Percentiles rank a stretch among this genome's conserved stretches.
phyloP scores from a whole-genome alignment of 257 asterid species.

The Thymus quinquecostatus region DNA sequence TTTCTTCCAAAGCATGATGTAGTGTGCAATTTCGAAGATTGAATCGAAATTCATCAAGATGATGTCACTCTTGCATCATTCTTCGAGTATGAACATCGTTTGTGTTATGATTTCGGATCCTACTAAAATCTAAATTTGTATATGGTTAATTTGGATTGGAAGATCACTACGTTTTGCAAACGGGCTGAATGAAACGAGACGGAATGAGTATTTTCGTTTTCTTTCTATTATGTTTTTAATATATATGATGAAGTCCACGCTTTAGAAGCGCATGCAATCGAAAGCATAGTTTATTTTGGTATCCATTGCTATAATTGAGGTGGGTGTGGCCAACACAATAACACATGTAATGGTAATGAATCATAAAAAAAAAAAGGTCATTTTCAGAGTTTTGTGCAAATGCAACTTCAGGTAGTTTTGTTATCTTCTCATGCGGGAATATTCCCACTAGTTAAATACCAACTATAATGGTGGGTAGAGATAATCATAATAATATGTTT shows the following conservation, averaged over 20 bases:
- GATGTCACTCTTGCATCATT: slow-evolving; percentile 29
- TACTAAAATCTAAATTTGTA: not conserved
- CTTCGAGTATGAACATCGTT: not conserved
- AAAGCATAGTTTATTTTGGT: slow-evolving; percentile 1
- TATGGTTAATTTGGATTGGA: not conserved
- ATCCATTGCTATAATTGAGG: slow-evolving; percentile 15
- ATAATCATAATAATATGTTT: too few relatives aligned
- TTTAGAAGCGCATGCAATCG: slow-evolving; percentile 29
- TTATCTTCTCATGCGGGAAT: slow-evolving; percentile 5
- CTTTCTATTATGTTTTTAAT: not conserved
- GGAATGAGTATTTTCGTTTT: too few relatives aligned
- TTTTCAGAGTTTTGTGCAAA: slow-evolving; percentile 18
- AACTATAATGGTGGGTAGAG: not conserved
- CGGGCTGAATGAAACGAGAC: too few relatives aligned
- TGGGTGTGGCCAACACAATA: slow-evolving; percentile 26
- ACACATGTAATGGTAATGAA: slow-evolving; percentile 28
- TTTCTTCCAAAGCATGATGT: not conserved
- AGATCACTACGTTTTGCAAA: too few relatives aligned
- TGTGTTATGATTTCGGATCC: not conserved
- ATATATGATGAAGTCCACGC: slow-evolving; percentile 2
- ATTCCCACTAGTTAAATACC: not conserved
- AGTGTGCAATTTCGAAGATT: not conserved
- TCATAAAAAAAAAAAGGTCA: slow-evolving; percentile 1
- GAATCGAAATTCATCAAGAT: slow-evolving; percentile 1
- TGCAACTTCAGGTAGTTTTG: slow-evolving; percentile 7